A percentile compares a stretch with the other conserved stretches of the same genome.
These are phyloP conservation scores for Diaporthe vexans DNA, from an alignment of 2,329 filamentous ascomycete genomes.

Conservation along the genomic window DNA sequence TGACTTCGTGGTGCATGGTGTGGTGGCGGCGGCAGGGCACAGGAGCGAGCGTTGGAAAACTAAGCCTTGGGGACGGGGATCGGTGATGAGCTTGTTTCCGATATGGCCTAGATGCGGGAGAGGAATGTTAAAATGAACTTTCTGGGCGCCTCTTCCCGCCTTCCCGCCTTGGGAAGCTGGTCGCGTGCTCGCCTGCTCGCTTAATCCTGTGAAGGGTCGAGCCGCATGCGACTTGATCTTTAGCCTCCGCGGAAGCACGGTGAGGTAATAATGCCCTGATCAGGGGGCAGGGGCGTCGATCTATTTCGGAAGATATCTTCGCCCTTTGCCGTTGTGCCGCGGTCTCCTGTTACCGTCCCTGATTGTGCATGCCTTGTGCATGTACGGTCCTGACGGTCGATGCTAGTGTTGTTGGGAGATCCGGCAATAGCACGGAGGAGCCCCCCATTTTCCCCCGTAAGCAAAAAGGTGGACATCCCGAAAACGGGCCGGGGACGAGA, in stretches of 20 bases:
- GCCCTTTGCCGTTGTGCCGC: background rate
- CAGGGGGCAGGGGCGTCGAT: background rate
- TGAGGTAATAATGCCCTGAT: conserved; percentile 12
- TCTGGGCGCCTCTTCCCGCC: background rate
- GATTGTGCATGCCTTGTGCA: background rate
- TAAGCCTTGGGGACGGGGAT: background rate
- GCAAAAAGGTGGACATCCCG: background rate
- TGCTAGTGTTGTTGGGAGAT: conserved; percentile 10
- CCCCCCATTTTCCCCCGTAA: too few relatives aligned
- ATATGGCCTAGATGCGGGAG: background rate
- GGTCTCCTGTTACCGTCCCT: background rate
- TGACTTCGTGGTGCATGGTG: background rate
- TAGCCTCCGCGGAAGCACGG: background rate
- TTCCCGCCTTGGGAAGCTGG: background rate
- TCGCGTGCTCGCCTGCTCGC: background rate
- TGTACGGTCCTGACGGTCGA: background rate
- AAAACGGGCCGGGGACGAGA: conserved; percentile 7
- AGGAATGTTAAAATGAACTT: background rate
- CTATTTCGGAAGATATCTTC: background rate
- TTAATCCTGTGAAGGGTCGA: background rate
- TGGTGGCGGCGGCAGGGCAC: background rate
- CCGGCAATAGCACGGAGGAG: conserved; percentile 6
- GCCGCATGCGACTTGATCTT: background rate
- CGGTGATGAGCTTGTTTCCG: background rate
- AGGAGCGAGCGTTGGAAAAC: background rate